Evolutionary conservation across 106 monocot species (phyloP).

Genomic region (Apostasia shenzhenica): DNA sequence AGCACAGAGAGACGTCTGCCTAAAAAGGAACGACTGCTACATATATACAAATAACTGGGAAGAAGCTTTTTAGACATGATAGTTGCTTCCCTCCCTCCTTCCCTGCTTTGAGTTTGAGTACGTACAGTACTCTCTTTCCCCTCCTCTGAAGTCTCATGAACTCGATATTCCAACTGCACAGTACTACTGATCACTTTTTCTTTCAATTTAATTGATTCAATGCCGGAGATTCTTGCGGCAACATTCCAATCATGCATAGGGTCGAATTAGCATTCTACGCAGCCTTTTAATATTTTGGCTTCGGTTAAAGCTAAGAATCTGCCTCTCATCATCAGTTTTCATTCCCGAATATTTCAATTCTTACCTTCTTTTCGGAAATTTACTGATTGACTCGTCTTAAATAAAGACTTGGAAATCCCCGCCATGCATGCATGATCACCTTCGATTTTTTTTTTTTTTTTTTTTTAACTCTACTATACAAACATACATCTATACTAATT

Average conservation of each 20-base stretch:
- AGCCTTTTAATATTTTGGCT: background rate
- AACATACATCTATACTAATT: no score
- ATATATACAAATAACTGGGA: no score
- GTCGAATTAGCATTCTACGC: slow-evolving; percentile 4
- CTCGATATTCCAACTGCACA: no score
- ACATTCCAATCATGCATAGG: background rate
- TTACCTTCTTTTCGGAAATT: no score
- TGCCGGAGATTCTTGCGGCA: slow-evolving; percentile 9
- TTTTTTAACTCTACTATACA: no score
- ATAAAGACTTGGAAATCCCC: background rate
- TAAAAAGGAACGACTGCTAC: no score
- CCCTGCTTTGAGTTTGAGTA: background rate
- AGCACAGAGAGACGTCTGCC: no score
- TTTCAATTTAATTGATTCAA: background rate
- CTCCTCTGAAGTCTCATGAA: background rate
- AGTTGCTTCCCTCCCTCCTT: background rate
- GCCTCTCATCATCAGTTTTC: no score
- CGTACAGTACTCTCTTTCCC: background rate
- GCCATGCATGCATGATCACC: background rate
- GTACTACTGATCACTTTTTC: background rate
- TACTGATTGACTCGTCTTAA: no score
- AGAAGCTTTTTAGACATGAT: no score
- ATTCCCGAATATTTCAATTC: no score
- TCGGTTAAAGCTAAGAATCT: background rate
- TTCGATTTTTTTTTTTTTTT: no score